Evolutionary conservation across 2,329 filamentous ascomycete species (phyloP), one percentile per base, ranked within the genome.

Genomic region (Diaporthe ilicicola): DNA sequence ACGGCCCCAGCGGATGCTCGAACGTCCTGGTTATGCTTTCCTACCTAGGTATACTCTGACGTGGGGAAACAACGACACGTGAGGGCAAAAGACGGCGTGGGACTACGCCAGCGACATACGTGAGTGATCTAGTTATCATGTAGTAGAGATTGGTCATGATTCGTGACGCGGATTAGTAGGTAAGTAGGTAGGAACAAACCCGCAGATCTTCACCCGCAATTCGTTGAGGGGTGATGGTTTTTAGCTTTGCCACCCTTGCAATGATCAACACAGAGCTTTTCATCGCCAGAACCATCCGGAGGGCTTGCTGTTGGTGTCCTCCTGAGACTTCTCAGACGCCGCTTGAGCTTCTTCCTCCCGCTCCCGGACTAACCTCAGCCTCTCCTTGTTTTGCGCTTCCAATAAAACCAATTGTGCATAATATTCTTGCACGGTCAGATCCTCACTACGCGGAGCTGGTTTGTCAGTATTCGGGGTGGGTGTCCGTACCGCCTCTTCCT

Each of bases 211-310:
- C 27, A 37, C 29, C 59, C 22, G n/a, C 8, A 50, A 37, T 17
- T 29, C 37, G n/a, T n/a, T 64, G 44, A 64, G 59, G 59, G 59
- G 59, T 19, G 44, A 34, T 6, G 19, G 56, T 48, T 48, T 22
- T 19, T 24, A 37, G 10, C 59, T 37, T 8, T 10, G 48, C 19
- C 59, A 22, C 3, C 24, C n/a, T 17, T 10, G 7, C 37, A n/a
- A 9, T 10, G 12, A 12, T 7, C 12, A 13, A 15, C n/a, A 24
- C n/a, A n/a, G 2, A 15, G 15, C 59, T 50, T 1, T 9, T 64
- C 44, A 64, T 15, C 59, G 59, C 59, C 59, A 64, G 44, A 64
- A 64, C 59, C 59, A 64, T 29, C 59, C 59, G 44, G 59, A 64
- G 27, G 24, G 22, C 44, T 64, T 27, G 15, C 29, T 37, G 13